Base-by-base conservation (phyloP, 345 rosid species). In the Rubroshorea leprosula region DNA sequence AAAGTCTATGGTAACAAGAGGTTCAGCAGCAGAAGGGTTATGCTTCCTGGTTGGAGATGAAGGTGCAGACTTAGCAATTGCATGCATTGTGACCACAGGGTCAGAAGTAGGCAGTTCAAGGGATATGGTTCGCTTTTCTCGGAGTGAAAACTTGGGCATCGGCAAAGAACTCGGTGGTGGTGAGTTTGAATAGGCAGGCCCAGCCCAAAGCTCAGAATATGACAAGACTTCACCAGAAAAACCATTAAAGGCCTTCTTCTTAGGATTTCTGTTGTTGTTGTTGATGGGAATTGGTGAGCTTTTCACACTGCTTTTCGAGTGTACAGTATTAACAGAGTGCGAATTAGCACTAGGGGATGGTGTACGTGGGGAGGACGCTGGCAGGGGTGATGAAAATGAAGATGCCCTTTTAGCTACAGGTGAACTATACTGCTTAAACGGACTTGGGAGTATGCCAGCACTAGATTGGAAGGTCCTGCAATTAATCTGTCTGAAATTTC, bases 161-260 rank as follows among this genome's bases (percentile, higher is more conserved):
- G 97, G 99, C 65, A 89, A 58, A 49, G 99, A 93, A 65, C 97
- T 84, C 16, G 99, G 89, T 0, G 97, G 92, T 3, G 99, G 99
- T 0, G 97, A 93, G 80, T 85, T 89, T 11, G 99, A 93, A 68
- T 93, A 89, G 12, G 99, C 87, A 26, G 99, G 99, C 15, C 99
- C 99, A 3, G 97, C 99, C 99, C 99, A 93, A 15, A 78, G 76
- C 74, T 93, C 97, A 54, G 92, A 80, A 64, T 62, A 85, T 3
- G 74, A 71, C 39, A 81, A 43, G 49, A 64, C 64, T 47, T 75
- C 76, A 45, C 61, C 53, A 23, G 52, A 60, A 60, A 68, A 18
- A 21, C 73, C 80, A 54, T 14, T 49, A 54, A 67, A 65, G 69
- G 68, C 6, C 9, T 58, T 72, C 49, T 47, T 71, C 55, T 51